These are phyloP conservation scores for Massariosphaeria phaeospora DNA, from an alignment of 495 filamentous ascomycete genomes.

Conservation along the genomic window DNA sequence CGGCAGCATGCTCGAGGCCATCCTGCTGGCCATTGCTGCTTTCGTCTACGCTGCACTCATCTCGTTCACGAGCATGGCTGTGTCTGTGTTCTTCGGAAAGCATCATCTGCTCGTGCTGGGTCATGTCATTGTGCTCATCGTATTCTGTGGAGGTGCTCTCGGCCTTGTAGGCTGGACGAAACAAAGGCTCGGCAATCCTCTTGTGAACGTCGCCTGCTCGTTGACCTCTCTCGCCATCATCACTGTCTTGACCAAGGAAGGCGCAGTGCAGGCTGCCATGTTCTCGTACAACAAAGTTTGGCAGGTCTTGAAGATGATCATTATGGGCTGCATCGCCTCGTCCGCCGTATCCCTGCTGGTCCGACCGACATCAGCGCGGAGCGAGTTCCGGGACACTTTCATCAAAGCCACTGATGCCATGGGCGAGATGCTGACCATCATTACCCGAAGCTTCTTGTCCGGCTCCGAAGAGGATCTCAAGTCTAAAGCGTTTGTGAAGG, in stretches of 20 bases:
- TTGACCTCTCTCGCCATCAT: conserved; percentile 88
- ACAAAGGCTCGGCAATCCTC: conserved; percentile 74
- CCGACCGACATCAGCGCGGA: conserved; percentile 75
- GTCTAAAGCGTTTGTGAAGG: conserved; percentile 57
- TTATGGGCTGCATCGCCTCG: conserved; percentile 74
- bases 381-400: conserved; percentile 68
- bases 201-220: conserved; percentile 88
- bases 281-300: conserved; percentile 77
- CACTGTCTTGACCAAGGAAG: conserved; percentile 88
- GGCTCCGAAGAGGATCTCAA: conserved; percentile 76
- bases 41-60: conserved; percentile 79
- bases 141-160: conserved; percentile 85
- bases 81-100: conserved; percentile 69
- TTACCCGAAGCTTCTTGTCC: conserved; percentile 78
- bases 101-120: conserved; percentile 63
- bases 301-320: conserved; percentile 85
- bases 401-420: conserved; percentile 69
- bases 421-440: conserved; percentile 73
- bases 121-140: conserved; percentile 72
- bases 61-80: conserved; percentile 79
- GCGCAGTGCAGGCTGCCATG: conserved; percentile 70
- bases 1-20: conserved; percentile 87
- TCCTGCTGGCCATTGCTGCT: conserved; percentile 73
- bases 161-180: conserved; percentile 93
- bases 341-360: conserved; percentile 72